phyloP scores from a whole-genome alignment of 192 early-diverging fungal species.

The Backusella psychrophila region DNA sequence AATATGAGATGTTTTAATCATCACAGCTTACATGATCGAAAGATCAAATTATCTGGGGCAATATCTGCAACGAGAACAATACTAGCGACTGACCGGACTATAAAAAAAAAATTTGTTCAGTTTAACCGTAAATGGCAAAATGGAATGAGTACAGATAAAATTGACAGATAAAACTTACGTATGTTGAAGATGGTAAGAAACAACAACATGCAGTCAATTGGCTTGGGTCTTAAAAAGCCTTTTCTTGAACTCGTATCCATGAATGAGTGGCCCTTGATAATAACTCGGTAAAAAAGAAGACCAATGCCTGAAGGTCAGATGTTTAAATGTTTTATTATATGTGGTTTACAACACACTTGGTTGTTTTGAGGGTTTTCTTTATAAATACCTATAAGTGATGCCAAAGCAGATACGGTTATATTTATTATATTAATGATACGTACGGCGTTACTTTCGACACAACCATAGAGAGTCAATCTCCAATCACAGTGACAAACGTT shows the following conservation, averaged over 20 bases:
- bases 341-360: no score
- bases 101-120: background rate
- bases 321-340: no score
- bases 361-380: background rate
- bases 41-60: constrained; percentile 22
- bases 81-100: constrained; percentile 20
- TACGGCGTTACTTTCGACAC: constrained; percentile 16
- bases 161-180: constrained; percentile 1
- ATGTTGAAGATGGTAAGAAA: background rate
- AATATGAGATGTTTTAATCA: background rate
- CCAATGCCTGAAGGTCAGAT: constrained; percentile 3
- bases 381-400: constrained; percentile 18
- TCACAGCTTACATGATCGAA: constrained; percentile 17
- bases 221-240: background rate
- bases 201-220: background rate
- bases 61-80: constrained; percentile 22
- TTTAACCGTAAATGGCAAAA: background rate
- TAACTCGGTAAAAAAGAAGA: constrained; percentile 5
- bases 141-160: background rate
- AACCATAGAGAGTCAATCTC: constrained; percentile 15
- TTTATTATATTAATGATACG: constrained; percentile 18
- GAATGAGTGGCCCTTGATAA: background rate
- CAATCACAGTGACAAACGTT: constrained; percentile 18
- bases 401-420: constrained; percentile 13
- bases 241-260: background rate